A percentile compares a stretch with the other conserved stretches of the same genome.
Evolutionary conservation across 306 rosid genomes (phyloP).

Genomic region (Cercis canadensis): DNA sequence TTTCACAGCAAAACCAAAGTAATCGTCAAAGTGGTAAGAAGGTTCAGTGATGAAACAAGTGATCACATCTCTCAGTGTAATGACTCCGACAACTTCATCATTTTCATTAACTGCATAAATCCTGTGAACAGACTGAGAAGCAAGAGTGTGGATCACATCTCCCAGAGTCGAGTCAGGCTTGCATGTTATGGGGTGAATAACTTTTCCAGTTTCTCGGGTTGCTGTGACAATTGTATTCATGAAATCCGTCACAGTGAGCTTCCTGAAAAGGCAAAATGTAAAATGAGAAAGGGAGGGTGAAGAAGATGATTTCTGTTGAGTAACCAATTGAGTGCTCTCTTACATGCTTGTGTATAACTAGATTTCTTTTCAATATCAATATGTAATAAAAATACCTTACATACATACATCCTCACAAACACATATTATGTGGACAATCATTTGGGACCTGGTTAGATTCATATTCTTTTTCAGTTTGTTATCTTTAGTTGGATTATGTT

Average conservation of each 20-base stretch:
- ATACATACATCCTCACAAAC: not conserved
- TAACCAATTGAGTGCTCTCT: slow-evolving; percentile 9
- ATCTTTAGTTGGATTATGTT: slow-evolving; percentile 4
- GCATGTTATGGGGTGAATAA: slow-evolving; percentile 70
- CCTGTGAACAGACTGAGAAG: slow-evolving; percentile 84
- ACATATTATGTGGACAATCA: slow-evolving; percentile 24
- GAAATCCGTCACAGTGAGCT: slow-evolving; percentile 76
- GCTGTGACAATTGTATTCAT: slow-evolving; percentile 50
- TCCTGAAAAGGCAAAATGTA: slow-evolving; percentile 56
- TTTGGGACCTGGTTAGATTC: slow-evolving; percentile 1
- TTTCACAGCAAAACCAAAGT: slow-evolving; percentile 65
- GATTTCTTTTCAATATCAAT: not conserved
- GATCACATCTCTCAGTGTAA: slow-evolving; percentile 92
- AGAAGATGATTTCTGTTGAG: slow-evolving; percentile 28
- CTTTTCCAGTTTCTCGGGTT: slow-evolving; percentile 49
- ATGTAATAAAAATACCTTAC: not conserved
- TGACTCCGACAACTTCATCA: slow-evolving; percentile 69
- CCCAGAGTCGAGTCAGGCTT: slow-evolving; percentile 63
- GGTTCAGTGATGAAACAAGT: slow-evolving; percentile 88
- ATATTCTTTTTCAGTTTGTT: slow-evolving; percentile 3
- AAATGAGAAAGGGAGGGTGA: slow-evolving; percentile 1
- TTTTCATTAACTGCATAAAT: slow-evolving; percentile 61
- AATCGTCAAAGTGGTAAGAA: slow-evolving; percentile 64
- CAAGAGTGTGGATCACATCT: slow-evolving; percentile 65
- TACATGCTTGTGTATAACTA: slow-evolving; percentile 21